Evolutionary conservation across 164 flowering plant genomes (phyloP).

Genomic region (Berberis vulgaris): DNA sequence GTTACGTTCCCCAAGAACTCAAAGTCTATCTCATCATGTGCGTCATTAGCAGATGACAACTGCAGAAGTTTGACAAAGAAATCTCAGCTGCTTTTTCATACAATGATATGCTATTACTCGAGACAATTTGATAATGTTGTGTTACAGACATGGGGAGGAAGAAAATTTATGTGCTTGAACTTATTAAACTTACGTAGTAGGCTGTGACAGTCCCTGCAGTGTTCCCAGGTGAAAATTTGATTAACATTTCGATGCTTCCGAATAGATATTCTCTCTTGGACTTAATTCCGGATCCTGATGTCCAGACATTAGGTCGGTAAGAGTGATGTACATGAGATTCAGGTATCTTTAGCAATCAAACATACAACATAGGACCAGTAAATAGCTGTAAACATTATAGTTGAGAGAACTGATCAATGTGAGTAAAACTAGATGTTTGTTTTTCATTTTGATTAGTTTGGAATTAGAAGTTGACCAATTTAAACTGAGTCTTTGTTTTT

Average conservation of each 20-base stretch:
- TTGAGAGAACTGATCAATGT: too few relatives aligned
- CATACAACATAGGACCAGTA: too few relatives aligned
- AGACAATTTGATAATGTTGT: too few relatives aligned
- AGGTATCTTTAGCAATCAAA: too few relatives aligned
- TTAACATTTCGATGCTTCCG: conserved; percentile 64
- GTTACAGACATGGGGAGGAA: neutral
- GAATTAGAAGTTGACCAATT: too few relatives aligned
- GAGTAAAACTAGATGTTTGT: too few relatives aligned
- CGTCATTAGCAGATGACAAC: conserved; percentile 47
- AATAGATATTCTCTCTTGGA: conserved; percentile 46
- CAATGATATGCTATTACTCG: neutral
- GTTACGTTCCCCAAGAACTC: conserved; percentile 79
- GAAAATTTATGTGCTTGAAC: neutral
- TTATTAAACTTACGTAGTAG: conserved; percentile 47
- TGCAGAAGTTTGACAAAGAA: conserved; percentile 21
- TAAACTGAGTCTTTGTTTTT: too few relatives aligned
- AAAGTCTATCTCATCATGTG: conserved; percentile 73
- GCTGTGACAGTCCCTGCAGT: conserved; percentile 80
- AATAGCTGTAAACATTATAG: neutral
- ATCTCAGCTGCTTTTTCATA: neutral
- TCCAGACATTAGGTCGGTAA: neutral
- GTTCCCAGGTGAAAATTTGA: conserved; percentile 60
- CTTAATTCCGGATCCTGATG: conserved; percentile 48
- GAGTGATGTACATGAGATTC: too few relatives aligned
- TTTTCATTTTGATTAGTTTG: too few relatives aligned